These are phyloP conservation scores for Boletales sp. DNA, from an alignment of 768 basidiomycete species.

Conservation along the genomic window DNA sequence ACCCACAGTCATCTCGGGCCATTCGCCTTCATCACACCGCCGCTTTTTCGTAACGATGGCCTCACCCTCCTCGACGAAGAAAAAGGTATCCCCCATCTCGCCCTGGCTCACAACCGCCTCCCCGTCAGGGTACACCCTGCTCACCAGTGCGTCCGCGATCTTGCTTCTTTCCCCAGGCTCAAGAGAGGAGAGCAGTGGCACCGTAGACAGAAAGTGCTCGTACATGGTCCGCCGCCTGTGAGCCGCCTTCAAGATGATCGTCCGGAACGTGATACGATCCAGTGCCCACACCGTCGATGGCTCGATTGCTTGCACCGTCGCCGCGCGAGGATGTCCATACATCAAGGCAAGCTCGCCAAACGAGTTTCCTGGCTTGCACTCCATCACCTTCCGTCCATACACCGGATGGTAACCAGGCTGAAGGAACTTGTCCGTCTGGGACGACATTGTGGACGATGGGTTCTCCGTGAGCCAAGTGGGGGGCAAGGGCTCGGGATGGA, in stretches of 20 bases:
- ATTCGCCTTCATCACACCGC: slow-evolving; percentile 52
- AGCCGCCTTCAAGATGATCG: slow-evolving; percentile 92
- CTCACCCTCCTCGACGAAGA: slow-evolving; percentile 93
- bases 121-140: slow-evolving; percentile 76
- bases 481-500: slow-evolving; percentile 63
- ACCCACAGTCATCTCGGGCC: slow-evolving; percentile 68
- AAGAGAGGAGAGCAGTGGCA: slow-evolving; percentile 81
- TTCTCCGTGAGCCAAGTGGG: slow-evolving; percentile 52
- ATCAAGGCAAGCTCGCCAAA: slow-evolving; percentile 97
- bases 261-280: slow-evolving; percentile 97
- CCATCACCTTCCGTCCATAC: slow-evolving; percentile 79
- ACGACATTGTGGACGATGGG: slow-evolving; percentile 34
- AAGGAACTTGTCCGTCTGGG: slow-evolving; percentile 52
- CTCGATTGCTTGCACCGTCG: slow-evolving; percentile 85
- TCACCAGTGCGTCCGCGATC: slow-evolving; percentile 93
- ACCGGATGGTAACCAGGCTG: slow-evolving; percentile 64
- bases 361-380: slow-evolving; percentile 79
- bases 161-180: slow-evolving; percentile 90
- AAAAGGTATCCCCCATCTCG: slow-evolving; percentile 96
- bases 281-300: slow-evolving; percentile 88
- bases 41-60: slow-evolving; percentile 82
- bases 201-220: slow-evolving; percentile 91
- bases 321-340: slow-evolving; percentile 96
- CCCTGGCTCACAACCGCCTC: slow-evolving; percentile 89
- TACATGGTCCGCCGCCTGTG: slow-evolving; percentile 93